Evolutionary conservation across 2,329 filamentous ascomycete species (phyloP).

Genomic region (Pseudogymnoascus sp.): DNA sequence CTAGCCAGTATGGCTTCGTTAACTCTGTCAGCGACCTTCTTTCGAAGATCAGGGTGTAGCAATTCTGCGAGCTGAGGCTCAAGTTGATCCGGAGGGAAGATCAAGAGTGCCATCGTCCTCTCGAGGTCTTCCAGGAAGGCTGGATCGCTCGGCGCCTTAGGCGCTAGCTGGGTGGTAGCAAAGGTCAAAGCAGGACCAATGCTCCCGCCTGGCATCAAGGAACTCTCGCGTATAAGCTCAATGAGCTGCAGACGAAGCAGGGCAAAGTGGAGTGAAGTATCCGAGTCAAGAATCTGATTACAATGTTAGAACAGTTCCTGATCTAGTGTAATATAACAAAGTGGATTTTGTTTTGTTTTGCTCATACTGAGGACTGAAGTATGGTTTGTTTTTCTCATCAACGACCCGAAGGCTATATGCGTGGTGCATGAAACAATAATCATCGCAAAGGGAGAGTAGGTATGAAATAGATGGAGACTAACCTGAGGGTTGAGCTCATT

Average conservation of each 20-base stretch:
- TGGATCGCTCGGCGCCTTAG: conserved; percentile 71
- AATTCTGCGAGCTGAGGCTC: conserved; percentile 67
- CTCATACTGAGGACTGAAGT: conserved; percentile 87
- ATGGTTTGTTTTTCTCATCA: conserved; percentile 76
- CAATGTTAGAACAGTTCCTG: conserved; percentile 13
- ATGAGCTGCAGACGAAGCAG: conserved; percentile 85
- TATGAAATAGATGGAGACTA: conserved; percentile 33
- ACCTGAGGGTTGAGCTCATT: conserved; percentile 91
- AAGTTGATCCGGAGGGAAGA: conserved; percentile 76
- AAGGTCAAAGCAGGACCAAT: conserved; percentile 68
- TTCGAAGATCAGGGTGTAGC: conserved; percentile 69
- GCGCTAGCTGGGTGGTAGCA: conserved; percentile 77
- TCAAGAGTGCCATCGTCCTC: conserved; percentile 82
- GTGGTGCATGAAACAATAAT: conserved; percentile 99
- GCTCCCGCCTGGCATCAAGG: conserved; percentile 55
- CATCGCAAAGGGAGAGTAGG: conserved; percentile 49
- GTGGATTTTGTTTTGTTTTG: conserved; percentile 26
- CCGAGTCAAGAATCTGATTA: conserved; percentile 71
- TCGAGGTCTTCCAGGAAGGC: conserved; percentile 83
- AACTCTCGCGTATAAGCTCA: conserved; percentile 78
- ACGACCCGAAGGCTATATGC: conserved; percentile 79
- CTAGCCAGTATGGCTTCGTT: conserved; percentile 78
- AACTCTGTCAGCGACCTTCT: conserved; percentile 76
- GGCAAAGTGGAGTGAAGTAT: conserved; percentile 79
- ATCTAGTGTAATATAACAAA: conserved; percentile 14